phyloP scores from a whole-genome alignment of 352 stramenopile species.

The Plasmopara viticola region DNA sequence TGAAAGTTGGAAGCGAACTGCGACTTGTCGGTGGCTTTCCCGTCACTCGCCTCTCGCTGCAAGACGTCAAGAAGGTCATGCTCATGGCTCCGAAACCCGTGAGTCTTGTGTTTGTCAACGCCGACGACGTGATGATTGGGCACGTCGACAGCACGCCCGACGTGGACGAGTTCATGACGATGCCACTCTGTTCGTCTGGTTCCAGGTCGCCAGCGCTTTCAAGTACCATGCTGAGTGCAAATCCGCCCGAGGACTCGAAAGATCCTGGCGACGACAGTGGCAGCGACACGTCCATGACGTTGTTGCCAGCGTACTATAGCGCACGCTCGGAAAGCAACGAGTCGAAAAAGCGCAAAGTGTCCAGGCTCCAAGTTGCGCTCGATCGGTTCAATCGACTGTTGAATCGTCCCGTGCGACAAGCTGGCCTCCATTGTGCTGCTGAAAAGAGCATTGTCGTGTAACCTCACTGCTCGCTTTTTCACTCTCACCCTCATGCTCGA shows the following conservation, averaged over 20 bases:
- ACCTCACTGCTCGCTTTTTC: neutral
- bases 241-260: slow-evolving; percentile 15
- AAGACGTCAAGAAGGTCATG: slow-evolving; percentile 80
- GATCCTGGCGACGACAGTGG: slow-evolving; percentile 22
- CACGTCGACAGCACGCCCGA: slow-evolving; percentile 9
- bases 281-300: slow-evolving; percentile 14
- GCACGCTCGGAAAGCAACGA: slow-evolving; percentile 29
- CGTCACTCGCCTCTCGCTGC: slow-evolving; percentile 57
- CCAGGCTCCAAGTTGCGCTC: slow-evolving; percentile 53
- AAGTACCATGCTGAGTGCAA: slow-evolving; percentile 11
- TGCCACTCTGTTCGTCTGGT: slow-evolving; percentile 14
- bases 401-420: slow-evolving; percentile 64
- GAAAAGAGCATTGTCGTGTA: slow-evolving; percentile 75
- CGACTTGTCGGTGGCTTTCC: slow-evolving; percentile 71
- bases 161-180: slow-evolving; percentile 27
- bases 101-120: slow-evolving; percentile 70
- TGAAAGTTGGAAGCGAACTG: slow-evolving; percentile 62
- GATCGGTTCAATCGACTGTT: slow-evolving; percentile 69
- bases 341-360: slow-evolving; percentile 60
- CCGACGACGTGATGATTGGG: slow-evolving; percentile 33
- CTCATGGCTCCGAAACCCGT: slow-evolving; percentile 62
- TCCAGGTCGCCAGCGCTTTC: slow-evolving; percentile 10
- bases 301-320: slow-evolving; percentile 24
- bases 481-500: too few relatives aligned
- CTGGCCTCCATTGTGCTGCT: slow-evolving; percentile 49